Evolutionary conservation across 139 green algal species (phyloP).

Genomic region (Chlamydomonas urium): DNA sequence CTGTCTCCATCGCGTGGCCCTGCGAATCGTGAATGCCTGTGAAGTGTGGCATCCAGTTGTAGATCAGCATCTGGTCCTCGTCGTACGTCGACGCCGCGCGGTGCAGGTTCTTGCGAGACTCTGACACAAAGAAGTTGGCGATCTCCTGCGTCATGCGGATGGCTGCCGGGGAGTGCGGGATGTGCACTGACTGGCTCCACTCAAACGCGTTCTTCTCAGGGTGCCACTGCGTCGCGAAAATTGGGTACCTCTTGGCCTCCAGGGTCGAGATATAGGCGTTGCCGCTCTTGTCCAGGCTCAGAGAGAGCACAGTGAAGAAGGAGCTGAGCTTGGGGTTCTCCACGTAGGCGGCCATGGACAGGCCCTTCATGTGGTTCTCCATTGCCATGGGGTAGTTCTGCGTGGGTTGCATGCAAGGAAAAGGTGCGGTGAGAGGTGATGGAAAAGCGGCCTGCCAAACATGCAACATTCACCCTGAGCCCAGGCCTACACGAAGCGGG

Average conservation of each 20-base stretch:
- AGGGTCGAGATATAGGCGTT: constrained; percentile 71
- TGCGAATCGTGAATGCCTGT: constrained; percentile 49
- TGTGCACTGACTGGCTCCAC: constrained; percentile 63
- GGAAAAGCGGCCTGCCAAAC: no score
- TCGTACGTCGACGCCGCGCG: constrained; percentile 27
- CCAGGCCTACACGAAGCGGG: no score
- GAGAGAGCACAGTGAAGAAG: constrained; percentile 59
- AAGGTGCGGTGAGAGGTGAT: no score
- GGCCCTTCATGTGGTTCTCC: constrained; percentile 74
- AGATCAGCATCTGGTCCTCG: constrained; percentile 72
- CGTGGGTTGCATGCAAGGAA: no score
- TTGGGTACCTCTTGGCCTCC: constrained; percentile 35
- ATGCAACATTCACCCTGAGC: no score
- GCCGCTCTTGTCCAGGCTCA: constrained; percentile 55
- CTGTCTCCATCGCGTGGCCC: constrained; percentile 51
- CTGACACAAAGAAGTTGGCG: constrained; percentile 69
- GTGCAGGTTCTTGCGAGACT: constrained; percentile 69
- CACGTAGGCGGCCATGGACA: constrained; percentile 49
- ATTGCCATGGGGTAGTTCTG: constrained; percentile 68
- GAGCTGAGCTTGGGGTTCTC: constrained; percentile 53
- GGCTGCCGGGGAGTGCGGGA: constrained; percentile 61
- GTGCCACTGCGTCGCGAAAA: constrained; percentile 75
- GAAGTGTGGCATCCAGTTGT: constrained; percentile 64
- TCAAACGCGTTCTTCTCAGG: constrained; percentile 85
- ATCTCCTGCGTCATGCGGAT: constrained; percentile 59